Evolutionary conservation across 2,329 filamentous ascomycete species (phyloP).

Genomic region (Eurotiales sp.): DNA sequence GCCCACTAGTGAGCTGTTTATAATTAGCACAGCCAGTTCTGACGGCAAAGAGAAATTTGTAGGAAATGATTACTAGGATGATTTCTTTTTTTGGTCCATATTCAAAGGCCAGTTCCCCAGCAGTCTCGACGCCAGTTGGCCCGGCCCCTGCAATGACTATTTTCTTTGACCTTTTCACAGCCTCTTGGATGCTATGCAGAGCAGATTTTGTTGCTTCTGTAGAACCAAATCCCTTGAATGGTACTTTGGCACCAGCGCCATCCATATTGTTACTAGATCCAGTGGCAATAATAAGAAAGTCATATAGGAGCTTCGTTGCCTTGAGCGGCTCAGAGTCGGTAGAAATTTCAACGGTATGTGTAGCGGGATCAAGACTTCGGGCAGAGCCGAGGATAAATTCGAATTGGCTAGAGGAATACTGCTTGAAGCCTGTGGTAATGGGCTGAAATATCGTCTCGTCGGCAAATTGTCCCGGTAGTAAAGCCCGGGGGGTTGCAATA

Average conservation of each 20-base stretch:
- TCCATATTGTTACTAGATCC: slow-evolving; percentile 6
- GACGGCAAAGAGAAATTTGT: neutral
- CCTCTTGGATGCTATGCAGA: slow-evolving; percentile 4
- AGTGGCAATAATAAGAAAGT: slow-evolving; percentile 10
- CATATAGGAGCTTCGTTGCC: neutral
- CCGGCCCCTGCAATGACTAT: slow-evolving; percentile 11
- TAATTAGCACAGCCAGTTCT: neutral
- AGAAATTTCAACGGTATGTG: slow-evolving; percentile 8
- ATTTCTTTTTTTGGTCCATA: slow-evolving; percentile 9
- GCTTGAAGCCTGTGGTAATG: slow-evolving; percentile 7
- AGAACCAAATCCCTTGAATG: slow-evolving; percentile 10
- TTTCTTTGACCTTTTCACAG: slow-evolving; percentile 7
- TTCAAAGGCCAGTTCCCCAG: slow-evolving; percentile 10
- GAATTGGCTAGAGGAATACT: slow-evolving; percentile 7
- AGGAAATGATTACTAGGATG: slow-evolving; percentile 1
- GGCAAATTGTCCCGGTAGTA: slow-evolving; percentile 2
- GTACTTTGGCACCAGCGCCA: neutral
- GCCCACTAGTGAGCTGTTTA: slow-evolving; percentile 7
- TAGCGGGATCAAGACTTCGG: neutral
- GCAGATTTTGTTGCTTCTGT: slow-evolving; percentile 12
- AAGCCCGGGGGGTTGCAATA: slow-evolving; percentile 8
- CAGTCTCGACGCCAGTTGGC: slow-evolving; percentile 12
- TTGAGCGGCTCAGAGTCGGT: neutral
- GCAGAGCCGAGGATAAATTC: slow-evolving; percentile 9
- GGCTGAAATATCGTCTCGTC: slow-evolving; percentile 7